Evolutionary conservation across 768 basidiomycete genomes (phyloP), one percentile per base, ranked within the genome.

Genomic region (Tricholoma flavovirens): DNA sequence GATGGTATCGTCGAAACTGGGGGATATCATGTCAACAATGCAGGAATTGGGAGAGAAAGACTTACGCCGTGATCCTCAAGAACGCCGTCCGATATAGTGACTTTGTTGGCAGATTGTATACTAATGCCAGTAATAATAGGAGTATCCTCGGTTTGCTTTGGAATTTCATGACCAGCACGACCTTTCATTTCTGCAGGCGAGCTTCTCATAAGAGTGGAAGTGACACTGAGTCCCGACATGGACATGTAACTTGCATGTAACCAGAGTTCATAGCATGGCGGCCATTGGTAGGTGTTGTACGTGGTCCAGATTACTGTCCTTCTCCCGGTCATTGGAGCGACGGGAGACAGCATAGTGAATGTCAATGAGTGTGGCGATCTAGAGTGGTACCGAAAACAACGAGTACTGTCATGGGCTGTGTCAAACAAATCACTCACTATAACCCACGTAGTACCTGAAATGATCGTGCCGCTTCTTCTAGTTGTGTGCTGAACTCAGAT

Each of bases 1-100:
- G 78, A 56, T 81, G 79, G 57, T 80, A 81, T 53, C 76, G 71
- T 46, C 69, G 71, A 53, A 79, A 81, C 80, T 82, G 49, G 21
- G 36, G 40, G 19, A 56, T 2, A 40, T 1, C 42, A 26, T 9
- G 32, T 33, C 24, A 26, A 26, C 5, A 26, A 26, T 26, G 3
- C 24, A 26, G 24, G 24, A 3, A 26, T 26, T 5, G 24, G 24
- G 5, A 33, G 9, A 8, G 9, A 33, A 33, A 4, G 12, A 14
- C 14, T 38, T 17, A 38, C 36, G 14, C 15, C 36, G 8, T 33
- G 32, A 38, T 38, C 36, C 14, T 14, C 36, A 38, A 38, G n/a
- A 10, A 38, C 36, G n/a, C 36, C 36, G 36, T 38, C 36, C 36
- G 14, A 38, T 6, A 38, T 15, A 3, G 14, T 15, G 36, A 38